A percentile compares a stretch with the other conserved stretches of the same genome.
phyloP scores from a whole-genome alignment of 169 alveolate genomes.

The Cryptosporidium viatorum region DNA sequence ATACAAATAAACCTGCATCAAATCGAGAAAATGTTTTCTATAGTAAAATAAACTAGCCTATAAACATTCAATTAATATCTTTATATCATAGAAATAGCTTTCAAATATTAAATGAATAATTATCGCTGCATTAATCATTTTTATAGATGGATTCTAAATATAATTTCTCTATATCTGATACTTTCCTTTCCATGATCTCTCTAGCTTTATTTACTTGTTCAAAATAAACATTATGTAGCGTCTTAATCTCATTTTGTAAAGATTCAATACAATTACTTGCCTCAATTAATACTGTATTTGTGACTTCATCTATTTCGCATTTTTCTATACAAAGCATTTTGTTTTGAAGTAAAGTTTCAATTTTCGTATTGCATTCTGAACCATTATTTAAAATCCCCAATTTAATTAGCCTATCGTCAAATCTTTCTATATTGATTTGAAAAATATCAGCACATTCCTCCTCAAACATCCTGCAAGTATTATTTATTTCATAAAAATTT shows the following conservation, averaged over 20 bases:
- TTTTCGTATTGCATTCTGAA: slow-evolving; percentile 2
- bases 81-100: too few species aligned
- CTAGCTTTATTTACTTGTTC: slow-evolving; percentile 67
- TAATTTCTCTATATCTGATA: slow-evolving; percentile 35
- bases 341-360: slow-evolving; percentile 18
- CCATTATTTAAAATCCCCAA: neutral
- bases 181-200: slow-evolving; percentile 53
- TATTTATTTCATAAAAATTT: neutral
- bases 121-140: neutral
- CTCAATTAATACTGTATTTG: slow-evolving; percentile 48
- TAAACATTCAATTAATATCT: too few species aligned
- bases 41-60: too few species aligned
- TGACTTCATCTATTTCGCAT: slow-evolving; percentile 43
- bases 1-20: too few species aligned
- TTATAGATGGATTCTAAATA: neutral
- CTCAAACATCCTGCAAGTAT: slow-evolving; percentile 8
- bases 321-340: neutral
- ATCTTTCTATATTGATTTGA: neutral
- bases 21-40: too few species aligned
- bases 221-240: slow-evolving; percentile 21
- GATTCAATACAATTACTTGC: slow-evolving; percentile 65
- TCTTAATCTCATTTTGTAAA: slow-evolving; percentile 46
- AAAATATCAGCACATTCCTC: slow-evolving; percentile 27
- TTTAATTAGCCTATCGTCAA: neutral
- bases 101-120: too few species aligned